Conservation (phyloP, 345 rosid genomes). For the Brassica rapa region DNA sequence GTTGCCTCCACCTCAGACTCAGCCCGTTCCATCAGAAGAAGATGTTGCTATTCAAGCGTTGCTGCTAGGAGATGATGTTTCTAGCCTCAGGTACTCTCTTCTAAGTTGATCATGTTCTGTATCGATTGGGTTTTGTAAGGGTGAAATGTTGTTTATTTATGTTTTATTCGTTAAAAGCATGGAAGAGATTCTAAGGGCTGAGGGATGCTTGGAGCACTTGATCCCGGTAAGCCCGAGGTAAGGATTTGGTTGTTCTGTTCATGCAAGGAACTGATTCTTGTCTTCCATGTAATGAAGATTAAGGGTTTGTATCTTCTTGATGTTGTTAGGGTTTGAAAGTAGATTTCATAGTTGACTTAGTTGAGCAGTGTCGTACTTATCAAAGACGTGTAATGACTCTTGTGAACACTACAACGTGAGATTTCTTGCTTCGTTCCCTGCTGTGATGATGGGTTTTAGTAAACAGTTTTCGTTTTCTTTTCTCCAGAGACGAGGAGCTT, state of each 20-base stretch:
- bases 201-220: constrained; percentile 77
- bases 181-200: constrained; percentile 74
- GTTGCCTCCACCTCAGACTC: constrained; percentile 92
- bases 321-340: constrained; percentile 67
- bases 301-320: constrained; percentile 6
- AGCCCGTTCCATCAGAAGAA: constrained; percentile 60
- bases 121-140: background rate
- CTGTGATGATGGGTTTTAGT: background rate
- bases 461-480: constrained; percentile 3
- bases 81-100: constrained; percentile 68
- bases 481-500: constrained; percentile 77
- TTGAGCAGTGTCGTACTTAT: constrained; percentile 82
- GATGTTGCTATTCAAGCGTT: constrained; percentile 86
- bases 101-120: constrained; percentile 3
- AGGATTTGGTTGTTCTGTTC: constrained; percentile 9
- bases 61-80: constrained; percentile 68
- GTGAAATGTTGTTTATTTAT: constrained; percentile 3
- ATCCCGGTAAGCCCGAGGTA: constrained; percentile 74
- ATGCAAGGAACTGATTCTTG: background rate
- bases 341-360: constrained; percentile 83
- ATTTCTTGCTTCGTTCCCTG: constrained; percentile 11
- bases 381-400: constrained; percentile 77
- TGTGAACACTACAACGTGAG: constrained; percentile 70
- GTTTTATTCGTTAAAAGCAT: constrained; percentile 40
- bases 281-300: constrained; percentile 14